Evolutionary conservation across 73 alveolate species (phyloP).

Genomic region (Durusdinium trenchii): DNA sequence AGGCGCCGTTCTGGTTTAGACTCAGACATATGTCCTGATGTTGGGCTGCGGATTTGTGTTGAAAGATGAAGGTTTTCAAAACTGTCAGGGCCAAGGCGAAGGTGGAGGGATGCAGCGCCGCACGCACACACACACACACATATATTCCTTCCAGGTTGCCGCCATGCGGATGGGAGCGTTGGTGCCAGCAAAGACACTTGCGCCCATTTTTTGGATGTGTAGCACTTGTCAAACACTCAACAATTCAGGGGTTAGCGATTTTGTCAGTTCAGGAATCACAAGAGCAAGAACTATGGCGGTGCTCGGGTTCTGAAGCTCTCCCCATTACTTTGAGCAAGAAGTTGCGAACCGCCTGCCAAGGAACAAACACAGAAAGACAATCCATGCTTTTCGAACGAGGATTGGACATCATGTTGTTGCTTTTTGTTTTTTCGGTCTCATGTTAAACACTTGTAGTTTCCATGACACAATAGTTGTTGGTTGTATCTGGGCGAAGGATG

Average conservation of each 20-base stretch:
- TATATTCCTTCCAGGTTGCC: slow-evolving; percentile 21
- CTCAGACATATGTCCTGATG: too few relatives aligned
- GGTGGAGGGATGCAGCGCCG: too few relatives aligned
- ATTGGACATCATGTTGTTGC: too few relatives aligned
- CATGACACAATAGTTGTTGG: neutral
- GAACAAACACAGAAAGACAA: neutral
- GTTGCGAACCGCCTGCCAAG: neutral
- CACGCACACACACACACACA: too few relatives aligned
- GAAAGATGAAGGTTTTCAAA: too few relatives aligned
- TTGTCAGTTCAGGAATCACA: slow-evolving; percentile 43
- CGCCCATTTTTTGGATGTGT: too few relatives aligned
- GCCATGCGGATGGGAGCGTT: slow-evolving; percentile 95
- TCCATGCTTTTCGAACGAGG: neutral
- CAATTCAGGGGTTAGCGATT: too few relatives aligned
- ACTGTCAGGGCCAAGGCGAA: too few relatives aligned
- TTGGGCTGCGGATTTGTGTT: too few relatives aligned
- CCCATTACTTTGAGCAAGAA: slow-evolving; percentile 37
- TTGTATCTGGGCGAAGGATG: neutral
- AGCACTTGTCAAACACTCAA: too few relatives aligned
- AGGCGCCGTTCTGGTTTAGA: too few relatives aligned
- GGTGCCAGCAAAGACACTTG: slow-evolving; percentile 79
- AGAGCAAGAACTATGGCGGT: slow-evolving; percentile 32
- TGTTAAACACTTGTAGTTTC: too few relatives aligned
- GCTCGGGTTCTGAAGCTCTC: slow-evolving; percentile 86
- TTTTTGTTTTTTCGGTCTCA: neutral